Evolutionary conservation across 371 early-diverging fungal species (phyloP).

Genomic region (Lichtheimia hyalospora): DNA sequence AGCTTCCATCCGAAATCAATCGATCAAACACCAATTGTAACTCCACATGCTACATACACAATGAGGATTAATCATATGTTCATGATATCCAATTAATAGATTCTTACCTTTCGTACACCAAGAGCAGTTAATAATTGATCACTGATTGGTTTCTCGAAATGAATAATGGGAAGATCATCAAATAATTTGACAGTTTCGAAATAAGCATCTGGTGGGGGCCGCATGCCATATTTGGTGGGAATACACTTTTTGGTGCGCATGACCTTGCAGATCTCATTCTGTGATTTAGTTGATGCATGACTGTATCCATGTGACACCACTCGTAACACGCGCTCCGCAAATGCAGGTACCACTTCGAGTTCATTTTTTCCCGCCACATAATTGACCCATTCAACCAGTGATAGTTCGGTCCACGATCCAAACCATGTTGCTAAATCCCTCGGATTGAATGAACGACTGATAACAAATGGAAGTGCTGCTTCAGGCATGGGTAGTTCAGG

Average conservation of each 20-base stretch:
- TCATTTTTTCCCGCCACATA: conserved; percentile 50
- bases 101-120: conserved; percentile 79
- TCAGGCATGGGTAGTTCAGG: conserved; percentile 63
- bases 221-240: conserved; percentile 74
- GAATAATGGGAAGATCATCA: conserved; percentile 76
- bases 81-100: not conserved
- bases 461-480: conserved; percentile 59
- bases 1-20: conserved; percentile 75
- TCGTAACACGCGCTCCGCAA: conserved; percentile 66
- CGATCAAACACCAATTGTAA: conserved; percentile 86
- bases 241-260: conserved; percentile 62
- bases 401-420: conserved; percentile 63
- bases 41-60: conserved; percentile 68
- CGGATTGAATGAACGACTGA: conserved; percentile 62
- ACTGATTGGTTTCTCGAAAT: conserved; percentile 50
- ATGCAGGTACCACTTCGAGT: conserved; percentile 53
- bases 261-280: conserved; percentile 46
- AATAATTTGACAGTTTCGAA: conserved; percentile 82
- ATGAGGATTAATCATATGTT: not conserved
- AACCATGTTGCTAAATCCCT: conserved; percentile 57
- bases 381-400: conserved; percentile 63
- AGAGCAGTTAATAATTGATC: conserved; percentile 66
- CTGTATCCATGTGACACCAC: conserved; percentile 56
- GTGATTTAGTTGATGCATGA: conserved; percentile 36
- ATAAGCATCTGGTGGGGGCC: conserved; percentile 72